Base-by-base conservation (phyloP, 2,329 filamentous ascomycete species). In the Talaromyces verruculosus region DNA sequence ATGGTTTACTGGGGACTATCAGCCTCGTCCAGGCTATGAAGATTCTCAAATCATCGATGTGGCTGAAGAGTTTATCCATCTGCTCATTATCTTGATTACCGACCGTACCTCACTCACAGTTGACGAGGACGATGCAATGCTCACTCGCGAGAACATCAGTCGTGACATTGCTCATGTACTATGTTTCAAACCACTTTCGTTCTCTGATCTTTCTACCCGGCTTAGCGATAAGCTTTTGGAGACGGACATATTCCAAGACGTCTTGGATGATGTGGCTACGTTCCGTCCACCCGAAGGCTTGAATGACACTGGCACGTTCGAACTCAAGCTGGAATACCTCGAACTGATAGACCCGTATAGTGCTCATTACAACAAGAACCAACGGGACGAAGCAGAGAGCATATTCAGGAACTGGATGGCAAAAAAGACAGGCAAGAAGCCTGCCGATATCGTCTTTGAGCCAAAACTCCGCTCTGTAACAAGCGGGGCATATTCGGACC, bases 101-200 rank as follows among this genome's bases (percentile, higher is more conserved):
- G 95, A 99, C 76, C 88, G 95, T 30, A 92, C 90, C 2, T 91
- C 91, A 0, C 83, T 99, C 57, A 75, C 76, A 1, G 73, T 74
- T 6, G 73, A 74, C 47, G 76, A 78, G 63, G 77, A 80, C 47
- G 76, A 74, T 64, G 69, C 72, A 3, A 66, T 68, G 13, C 84
- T 93, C 45, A 87, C 89, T 1, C 82, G 84, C 7, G 86, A 90
- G 65, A 88, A 90, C 11, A 90, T 98, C 79, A 89, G 91, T 65
- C 89, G 93, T 59, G 96, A 99, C 73, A 91, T 99, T 69, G 91
- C 90, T 1, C 96, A 99, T 76, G 91, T 96, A 6, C 83, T 99
- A 33, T 98, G 94, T 81, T 98, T 98, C 84, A 96, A 96, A 78
- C 93, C 95, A 0, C 83, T 99, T 5, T 96, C 94, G 0, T 98